Evolutionary conservation across 371 early-diverging fungal species (phyloP), one percentile per base, ranked within the genome.

Genomic region (Gilbertella persicaria): DNA sequence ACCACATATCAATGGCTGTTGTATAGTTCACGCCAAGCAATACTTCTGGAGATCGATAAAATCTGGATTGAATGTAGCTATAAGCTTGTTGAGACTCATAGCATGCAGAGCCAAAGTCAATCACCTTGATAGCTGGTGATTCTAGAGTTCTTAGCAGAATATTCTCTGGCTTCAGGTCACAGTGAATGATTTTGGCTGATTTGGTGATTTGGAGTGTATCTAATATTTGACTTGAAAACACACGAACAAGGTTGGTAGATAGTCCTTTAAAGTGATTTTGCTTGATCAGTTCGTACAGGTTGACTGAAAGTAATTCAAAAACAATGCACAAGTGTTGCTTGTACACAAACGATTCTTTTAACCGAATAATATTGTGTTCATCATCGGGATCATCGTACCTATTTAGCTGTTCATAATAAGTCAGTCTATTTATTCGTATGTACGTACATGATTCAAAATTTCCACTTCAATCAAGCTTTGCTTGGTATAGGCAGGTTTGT

Each of bases 91-190:
- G 84, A 45, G 87, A 83, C 50, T 90, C 91, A 53, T 88, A 85
- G 55, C 94, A 94, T 0, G 98, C 94, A 3, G 92, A 92, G 9
- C 99, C 97, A 79, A 96, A 97, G 79, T 99, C 99, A 50, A 98
- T 96, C 14, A 99, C 92, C 69, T 99, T 98, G 66, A 99, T 86
- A 4, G 86, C 79, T 1, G 95, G 87, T 16, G 85, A 85, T 51
- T 92, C 87, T 50, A 90, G 73, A 45, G 86, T 85, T 61, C 88
- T 88, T 25, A 98, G 71, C 48, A 99, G 62, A 33, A 98, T 93
- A 62, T 98, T 98, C 66, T 97, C 99, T 1, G 99, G 99, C 66
- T 99, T 99, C 40, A 99, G 75, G 71, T 99, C 99, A 54, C 98
- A 95, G 62, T 99, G 99, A 40, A 97, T 97, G 47, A 98, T 89